Conservation (phyloP, 345 rosid species). For the Brassica carinata region DNA sequence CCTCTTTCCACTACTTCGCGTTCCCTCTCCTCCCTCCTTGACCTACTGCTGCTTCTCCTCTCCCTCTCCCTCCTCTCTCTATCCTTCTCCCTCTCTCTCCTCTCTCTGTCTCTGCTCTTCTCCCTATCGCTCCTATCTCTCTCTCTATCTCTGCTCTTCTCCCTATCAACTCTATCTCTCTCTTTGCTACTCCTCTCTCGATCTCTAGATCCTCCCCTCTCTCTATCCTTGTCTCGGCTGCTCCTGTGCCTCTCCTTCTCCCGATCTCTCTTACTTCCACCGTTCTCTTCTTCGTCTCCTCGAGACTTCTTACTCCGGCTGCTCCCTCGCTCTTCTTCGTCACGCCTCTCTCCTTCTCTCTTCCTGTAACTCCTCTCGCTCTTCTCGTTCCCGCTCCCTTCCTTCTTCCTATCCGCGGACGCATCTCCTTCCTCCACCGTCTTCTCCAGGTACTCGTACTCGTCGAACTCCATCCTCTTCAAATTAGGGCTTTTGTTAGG, state of each 20-base stretch:
- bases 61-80: slow-evolving; percentile 22
- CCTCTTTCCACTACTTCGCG: slow-evolving; percentile 43
- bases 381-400: slow-evolving; percentile 51
- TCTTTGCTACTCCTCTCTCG: slow-evolving; percentile 41
- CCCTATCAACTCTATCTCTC: slow-evolving; percentile 44
- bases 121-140: too few relatives aligned
- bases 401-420: slow-evolving; percentile 52
- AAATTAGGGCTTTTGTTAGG: slow-evolving; percentile 36
- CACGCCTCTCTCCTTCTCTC: slow-evolving; percentile 55
- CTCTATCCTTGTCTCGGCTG: slow-evolving; percentile 48
- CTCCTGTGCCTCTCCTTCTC: slow-evolving; percentile 56
- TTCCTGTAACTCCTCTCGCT: slow-evolving; percentile 74
- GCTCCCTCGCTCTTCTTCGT: slow-evolving; percentile 47
- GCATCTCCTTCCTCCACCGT: slow-evolving; percentile 63
- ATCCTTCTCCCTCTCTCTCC: slow-evolving; percentile 44
- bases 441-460: slow-evolving; percentile 92
- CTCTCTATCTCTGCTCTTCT: slow-evolving; percentile 42
- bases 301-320: slow-evolving; percentile 60
- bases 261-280: slow-evolving; percentile 45
- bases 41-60: slow-evolving; percentile 47
- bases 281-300: slow-evolving; percentile 59
- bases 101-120: slow-evolving; percentile 40
- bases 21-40: slow-evolving; percentile 49
- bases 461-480: slow-evolving; percentile 78
- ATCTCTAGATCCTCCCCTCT: slow-evolving; percentile 52